phyloP scores from a whole-genome alignment of 2,329 filamentous ascomycete genomes.

The Coniochaeta sp. region DNA sequence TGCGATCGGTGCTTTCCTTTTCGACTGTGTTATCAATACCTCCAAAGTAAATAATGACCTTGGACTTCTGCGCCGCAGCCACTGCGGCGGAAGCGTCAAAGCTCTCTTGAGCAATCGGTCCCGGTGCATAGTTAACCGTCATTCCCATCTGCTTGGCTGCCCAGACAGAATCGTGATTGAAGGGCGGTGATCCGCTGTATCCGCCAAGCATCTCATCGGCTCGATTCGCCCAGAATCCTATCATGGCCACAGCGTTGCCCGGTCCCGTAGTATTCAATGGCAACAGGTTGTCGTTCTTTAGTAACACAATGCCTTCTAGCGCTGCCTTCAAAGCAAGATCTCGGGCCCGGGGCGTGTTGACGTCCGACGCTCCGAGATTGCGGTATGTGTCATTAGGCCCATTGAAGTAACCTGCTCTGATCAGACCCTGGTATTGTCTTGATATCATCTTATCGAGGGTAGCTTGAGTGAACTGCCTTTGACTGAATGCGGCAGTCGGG shows the following conservation, averaged over 20 bases:
- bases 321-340: conserved; percentile 49
- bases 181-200: conserved; percentile 49
- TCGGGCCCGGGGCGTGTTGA: conserved; percentile 45
- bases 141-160: conserved; percentile 39
- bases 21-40: conserved; percentile 47
- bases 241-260: conserved; percentile 41
- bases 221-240: conserved; percentile 52
- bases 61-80: conserved; percentile 16
- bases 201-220: conserved; percentile 51
- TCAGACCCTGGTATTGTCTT: conserved; percentile 45
- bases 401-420: conserved; percentile 52
- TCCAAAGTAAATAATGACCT: conserved; percentile 45
- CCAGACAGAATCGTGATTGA: conserved; percentile 42
- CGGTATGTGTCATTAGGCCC: conserved; percentile 37
- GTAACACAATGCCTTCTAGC: conserved; percentile 34
- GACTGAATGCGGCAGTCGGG: conserved; percentile 10
- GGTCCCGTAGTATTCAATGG: conserved; percentile 28
- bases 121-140: conserved; percentile 29
- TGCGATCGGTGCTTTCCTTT: conserved; percentile 43
- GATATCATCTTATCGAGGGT: conserved; percentile 39
- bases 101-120: conserved; percentile 17
- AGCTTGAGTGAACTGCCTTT: conserved; percentile 32
- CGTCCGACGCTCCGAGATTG: conserved; percentile 44
- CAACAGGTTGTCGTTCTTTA: conserved; percentile 45
- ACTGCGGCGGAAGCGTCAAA: conserved; percentile 11